Evolutionary conservation across 2,329 filamentous ascomycete species (phyloP), one percentile per base, ranked within the genome.

Genomic region (Sarocladium kiliense): DNA sequence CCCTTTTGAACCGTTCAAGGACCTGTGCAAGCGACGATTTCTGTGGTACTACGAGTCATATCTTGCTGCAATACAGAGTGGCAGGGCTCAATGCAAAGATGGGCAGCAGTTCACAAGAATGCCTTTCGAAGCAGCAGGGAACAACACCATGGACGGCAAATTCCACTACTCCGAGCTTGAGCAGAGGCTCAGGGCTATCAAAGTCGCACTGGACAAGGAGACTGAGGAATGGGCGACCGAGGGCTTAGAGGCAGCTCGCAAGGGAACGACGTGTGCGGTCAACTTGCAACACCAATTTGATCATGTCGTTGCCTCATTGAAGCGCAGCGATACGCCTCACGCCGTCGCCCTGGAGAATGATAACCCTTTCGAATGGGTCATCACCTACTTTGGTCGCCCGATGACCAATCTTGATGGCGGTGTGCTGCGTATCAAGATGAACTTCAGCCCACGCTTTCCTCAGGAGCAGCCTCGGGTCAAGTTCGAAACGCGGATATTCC

Each of bases 21-120:
- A 97, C 65, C 77, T 96, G 4, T 89, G 88, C 77, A 97, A 97
- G 71, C 85, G 88, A 36, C 85, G 92, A 1, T 97, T 97, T 66
- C 75, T 97, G 14, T 97, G 94, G 94, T 97, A 97, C 72, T 96
- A 89, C 68, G 88, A 95, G 61, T 88, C 88, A 2, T 97, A 97
- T 65, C 75, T 94, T 21, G 75, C 80, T 3, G 80, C 87, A 1
- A 85, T 96, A 53, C 77, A 84, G 36, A 79, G 84, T 57, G 88
- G 86, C 26, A 80, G 77, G 62, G 69, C 74, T 25, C 83, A 89
- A 61, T 81, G 86, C 55, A 79, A 80, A 58, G 83, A 87, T 57
- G 81, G 82, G 2, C 74, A 82, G 36, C 58, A 67, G 0, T 97
- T 99, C 64, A 70, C 75, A n/a, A 80, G 80, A 53, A 96, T 96